A percentile compares a stretch with the other conserved stretches of the same genome.
Conservation (phyloP, 2,329 filamentous ascomycete genomes). For the Dothiorella sarmentorum region DNA sequence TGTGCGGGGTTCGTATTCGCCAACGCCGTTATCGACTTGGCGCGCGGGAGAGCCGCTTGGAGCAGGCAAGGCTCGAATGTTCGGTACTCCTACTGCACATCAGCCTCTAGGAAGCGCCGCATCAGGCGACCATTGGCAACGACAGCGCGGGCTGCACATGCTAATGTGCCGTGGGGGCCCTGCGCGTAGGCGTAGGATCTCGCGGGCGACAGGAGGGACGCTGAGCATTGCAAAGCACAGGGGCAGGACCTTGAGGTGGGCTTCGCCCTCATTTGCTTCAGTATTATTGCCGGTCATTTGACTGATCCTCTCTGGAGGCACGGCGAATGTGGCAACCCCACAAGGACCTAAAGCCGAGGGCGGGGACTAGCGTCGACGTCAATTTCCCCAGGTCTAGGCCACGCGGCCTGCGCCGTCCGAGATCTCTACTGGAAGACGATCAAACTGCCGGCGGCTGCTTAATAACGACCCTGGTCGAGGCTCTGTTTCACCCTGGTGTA, state of each 20-base stretch:
- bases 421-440: background rate
- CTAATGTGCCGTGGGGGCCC: background rate
- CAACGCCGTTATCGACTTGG: background rate
- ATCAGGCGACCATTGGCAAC: background rate
- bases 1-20: background rate
- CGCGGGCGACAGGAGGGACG: background rate
- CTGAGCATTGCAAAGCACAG: too few species aligned
- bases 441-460: background rate
- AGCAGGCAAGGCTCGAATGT: background rate
- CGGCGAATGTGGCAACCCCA: background rate
- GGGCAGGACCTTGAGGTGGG: too few species aligned
- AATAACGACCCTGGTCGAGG: background rate
- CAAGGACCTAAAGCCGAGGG: slow-evolving; percentile 1
- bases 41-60: background rate
- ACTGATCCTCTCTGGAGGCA: background rate
- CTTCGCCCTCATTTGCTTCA: slow-evolving; percentile 3
- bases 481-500: background rate
- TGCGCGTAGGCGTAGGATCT: background rate
- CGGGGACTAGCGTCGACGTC: slow-evolving; percentile 13
- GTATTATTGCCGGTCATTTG: slow-evolving; percentile 7
- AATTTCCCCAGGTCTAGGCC: slow-evolving; percentile 8
- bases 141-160: background rate
- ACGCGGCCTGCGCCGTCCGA: slow-evolving; percentile 1
- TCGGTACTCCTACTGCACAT: background rate
- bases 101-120: slow-evolving; percentile 1